These are phyloP conservation scores for Lodderomyces jiufengensis DNA, from an alignment of 1,139 yeast species.

Conservation along the genomic window DNA sequence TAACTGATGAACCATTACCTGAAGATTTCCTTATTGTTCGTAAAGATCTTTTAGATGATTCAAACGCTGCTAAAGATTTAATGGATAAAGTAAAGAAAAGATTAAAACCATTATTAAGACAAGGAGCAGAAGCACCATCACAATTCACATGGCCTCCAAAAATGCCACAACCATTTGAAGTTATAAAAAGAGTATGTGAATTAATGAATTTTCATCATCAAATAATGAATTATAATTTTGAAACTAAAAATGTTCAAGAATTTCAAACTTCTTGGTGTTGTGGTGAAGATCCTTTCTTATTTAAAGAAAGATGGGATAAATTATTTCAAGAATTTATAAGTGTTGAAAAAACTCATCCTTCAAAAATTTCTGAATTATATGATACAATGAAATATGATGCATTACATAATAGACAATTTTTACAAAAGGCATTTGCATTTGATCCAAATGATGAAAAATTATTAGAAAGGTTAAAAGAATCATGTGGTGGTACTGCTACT, in stretches of 20 bases:
- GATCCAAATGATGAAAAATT: slow-evolving; percentile 53
- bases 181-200: slow-evolving; percentile 89
- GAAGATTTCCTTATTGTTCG: slow-evolving; percentile 79
- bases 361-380: slow-evolving; percentile 91
- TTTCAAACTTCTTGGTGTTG: slow-evolving; percentile 93
- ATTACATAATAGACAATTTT: slow-evolving; percentile 84
- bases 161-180: slow-evolving; percentile 96
- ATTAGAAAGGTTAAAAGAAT: slow-evolving; percentile 29
- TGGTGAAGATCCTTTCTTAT: slow-evolving; percentile 86
- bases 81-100: slow-evolving; percentile 98
- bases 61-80: slow-evolving; percentile 95
- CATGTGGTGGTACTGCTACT: slow-evolving; percentile 52
- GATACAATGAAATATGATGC: slow-evolving; percentile 99
- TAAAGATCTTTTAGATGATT: slow-evolving; percentile 90
- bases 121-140: slow-evolving; percentile 97
- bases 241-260: slow-evolving; percentile 56
- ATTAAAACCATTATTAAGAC: slow-evolving; percentile 87
- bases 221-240: slow-evolving; percentile 81
- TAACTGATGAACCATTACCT: slow-evolving; percentile 59
- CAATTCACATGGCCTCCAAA: slow-evolving; percentile 99
- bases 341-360: slow-evolving; percentile 96
- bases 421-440: slow-evolving; percentile 78
- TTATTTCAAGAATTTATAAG: slow-evolving; percentile 87
- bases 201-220: slow-evolving; percentile 89
- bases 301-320: slow-evolving; percentile 97